phyloP scores from a whole-genome alignment of 768 basidiomycete species.

The Auriculariales sp. region DNA sequence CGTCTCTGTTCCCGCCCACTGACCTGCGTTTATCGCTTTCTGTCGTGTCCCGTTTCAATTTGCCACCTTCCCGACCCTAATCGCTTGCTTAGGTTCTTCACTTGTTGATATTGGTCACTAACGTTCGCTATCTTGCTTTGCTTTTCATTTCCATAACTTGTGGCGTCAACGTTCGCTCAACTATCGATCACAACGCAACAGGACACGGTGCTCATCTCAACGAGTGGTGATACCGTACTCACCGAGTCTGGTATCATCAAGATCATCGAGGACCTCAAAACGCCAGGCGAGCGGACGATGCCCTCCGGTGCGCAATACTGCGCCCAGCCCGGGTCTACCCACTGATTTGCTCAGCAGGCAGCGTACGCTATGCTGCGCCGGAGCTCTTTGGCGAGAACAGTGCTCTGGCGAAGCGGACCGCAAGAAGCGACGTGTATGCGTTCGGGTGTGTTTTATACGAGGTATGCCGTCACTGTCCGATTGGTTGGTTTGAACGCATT shows the following conservation, averaged over 20 bases:
- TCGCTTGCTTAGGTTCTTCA: too few species aligned
- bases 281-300: not conserved
- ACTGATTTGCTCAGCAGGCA: too few species aligned
- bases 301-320: not conserved
- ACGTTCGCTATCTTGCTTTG: too few species aligned
- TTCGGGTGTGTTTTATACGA: not conserved
- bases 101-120: too few species aligned
- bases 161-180: too few species aligned
- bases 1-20: too few species aligned
- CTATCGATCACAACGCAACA: too few species aligned
- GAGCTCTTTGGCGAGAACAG: not conserved
- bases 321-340: too few species aligned
- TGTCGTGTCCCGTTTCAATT: too few species aligned
- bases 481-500: not conserved
- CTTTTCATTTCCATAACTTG: too few species aligned
- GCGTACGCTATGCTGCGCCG: not conserved
- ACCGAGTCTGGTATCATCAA: not conserved
- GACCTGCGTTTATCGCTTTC: too few species aligned
- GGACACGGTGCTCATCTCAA: not conserved
- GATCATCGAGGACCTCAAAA: not conserved
- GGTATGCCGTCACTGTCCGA: not conserved
- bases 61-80: too few species aligned
- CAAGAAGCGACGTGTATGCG: not conserved
- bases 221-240: not conserved
- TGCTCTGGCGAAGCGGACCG: not conserved